These are phyloP conservation scores for Rhododendron ovatum DNA, from an alignment of 148 eudicot species.

Conservation along the genomic window DNA sequence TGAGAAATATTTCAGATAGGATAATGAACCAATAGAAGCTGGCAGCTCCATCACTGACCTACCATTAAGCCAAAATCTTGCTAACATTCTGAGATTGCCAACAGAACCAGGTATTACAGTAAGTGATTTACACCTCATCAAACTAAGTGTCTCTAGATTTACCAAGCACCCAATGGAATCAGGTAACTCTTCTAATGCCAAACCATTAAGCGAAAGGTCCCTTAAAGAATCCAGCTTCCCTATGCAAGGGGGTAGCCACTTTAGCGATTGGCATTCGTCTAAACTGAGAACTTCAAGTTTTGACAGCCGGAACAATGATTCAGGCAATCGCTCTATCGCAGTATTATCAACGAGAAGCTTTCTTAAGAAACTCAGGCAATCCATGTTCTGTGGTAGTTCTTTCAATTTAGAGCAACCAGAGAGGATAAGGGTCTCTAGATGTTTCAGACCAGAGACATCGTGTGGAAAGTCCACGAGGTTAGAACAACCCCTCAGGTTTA, in stretches of 20 bases:
- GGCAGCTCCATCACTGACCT: conserved; percentile 38
- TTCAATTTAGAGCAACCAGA: conserved; percentile 45
- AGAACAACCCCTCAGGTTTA: conserved; percentile 40
- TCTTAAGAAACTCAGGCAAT: conserved; percentile 41
- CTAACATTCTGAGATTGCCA: conserved; percentile 33
- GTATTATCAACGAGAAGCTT: conserved; percentile 38
- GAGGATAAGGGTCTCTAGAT: conserved; percentile 42
- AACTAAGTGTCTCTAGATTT: conserved; percentile 33
- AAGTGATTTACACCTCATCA: conserved; percentile 35
- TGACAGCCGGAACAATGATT: conserved; percentile 30
- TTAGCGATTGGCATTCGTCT: conserved; percentile 28
- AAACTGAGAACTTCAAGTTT: conserved; percentile 45
- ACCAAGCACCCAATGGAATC: conserved; percentile 32
- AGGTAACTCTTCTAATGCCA: conserved; percentile 36
- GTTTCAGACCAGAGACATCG: conserved; percentile 50
- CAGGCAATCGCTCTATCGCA: conserved; percentile 37
- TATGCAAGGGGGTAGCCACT: conserved; percentile 32
- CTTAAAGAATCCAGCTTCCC: conserved; percentile 36
- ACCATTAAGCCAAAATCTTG: conserved; percentile 21
- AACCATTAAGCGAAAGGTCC: conserved; percentile 27
- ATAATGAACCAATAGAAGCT: conserved; percentile 36
- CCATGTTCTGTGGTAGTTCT: conserved; percentile 35
- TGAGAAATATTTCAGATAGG: conserved; percentile 31
- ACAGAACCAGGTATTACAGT: conserved; percentile 38
- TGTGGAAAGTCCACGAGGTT: conserved; percentile 42